phyloP scores from a whole-genome alignment of 306 rosid species.

The Acacia melanoxylon region DNA sequence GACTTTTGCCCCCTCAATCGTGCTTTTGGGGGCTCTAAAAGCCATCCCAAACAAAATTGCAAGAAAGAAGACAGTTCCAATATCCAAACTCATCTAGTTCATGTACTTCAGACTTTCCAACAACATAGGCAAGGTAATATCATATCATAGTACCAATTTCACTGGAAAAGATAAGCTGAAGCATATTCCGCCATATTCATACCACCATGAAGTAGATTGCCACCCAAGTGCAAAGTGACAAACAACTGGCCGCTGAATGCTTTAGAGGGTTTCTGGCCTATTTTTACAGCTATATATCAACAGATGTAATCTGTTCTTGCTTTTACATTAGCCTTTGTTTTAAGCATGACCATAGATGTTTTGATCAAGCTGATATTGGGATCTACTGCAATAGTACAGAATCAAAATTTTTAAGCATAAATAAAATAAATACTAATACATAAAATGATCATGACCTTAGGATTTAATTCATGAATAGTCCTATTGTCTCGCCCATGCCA shows the following conservation, averaged over 20 bases:
- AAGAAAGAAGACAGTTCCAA: slow-evolving; percentile 21
- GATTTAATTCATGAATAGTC: slow-evolving; percentile 72
- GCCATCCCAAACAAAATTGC: too few species aligned
- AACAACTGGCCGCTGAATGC: neutral
- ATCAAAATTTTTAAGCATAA: slow-evolving; percentile 13
- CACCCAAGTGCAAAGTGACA: slow-evolving; percentile 1
- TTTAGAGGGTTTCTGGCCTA: slow-evolving; percentile 17
- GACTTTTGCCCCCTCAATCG: too few species aligned
- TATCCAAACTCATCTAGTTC: slow-evolving; percentile 10
- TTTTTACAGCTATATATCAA: slow-evolving; percentile 10
- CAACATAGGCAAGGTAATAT: neutral
- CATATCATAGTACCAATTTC: slow-evolving; percentile 17
- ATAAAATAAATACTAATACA: neutral
- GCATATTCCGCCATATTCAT: slow-evolving; percentile 10
- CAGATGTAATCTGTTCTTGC: slow-evolving; percentile 6
- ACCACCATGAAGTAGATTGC: slow-evolving; percentile 16
- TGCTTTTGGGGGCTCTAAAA: too few species aligned
- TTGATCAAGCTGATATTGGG: neutral
- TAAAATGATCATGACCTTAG: slow-evolving; percentile 48
- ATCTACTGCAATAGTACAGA: neutral
- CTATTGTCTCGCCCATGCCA: slow-evolving; percentile 93
- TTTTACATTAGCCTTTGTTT: neutral
- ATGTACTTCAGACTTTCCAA: slow-evolving; percentile 6
- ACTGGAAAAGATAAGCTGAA: slow-evolving; percentile 12
- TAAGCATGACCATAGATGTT: slow-evolving; percentile 16